Evolutionary conservation across 257 asterid genomes (phyloP).

Genomic region (Leptodermis oblonga): DNA sequence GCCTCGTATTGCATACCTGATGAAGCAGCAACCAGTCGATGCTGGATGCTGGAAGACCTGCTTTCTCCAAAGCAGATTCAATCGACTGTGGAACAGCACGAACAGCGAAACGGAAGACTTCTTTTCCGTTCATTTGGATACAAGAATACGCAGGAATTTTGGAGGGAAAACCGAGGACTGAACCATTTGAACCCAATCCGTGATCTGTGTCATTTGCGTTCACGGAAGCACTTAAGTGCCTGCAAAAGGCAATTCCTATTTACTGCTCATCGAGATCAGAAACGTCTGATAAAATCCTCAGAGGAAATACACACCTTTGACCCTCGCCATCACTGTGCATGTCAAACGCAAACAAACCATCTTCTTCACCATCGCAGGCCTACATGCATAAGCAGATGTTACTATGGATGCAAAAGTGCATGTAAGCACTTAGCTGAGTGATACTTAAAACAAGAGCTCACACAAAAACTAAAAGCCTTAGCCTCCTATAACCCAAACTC

Average conservation of each 20-base stretch:
- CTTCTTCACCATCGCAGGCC: constrained; percentile 79
- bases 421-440: not conserved
- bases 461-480: not conserved
- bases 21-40: constrained; percentile 94
- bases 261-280: constrained; percentile 8
- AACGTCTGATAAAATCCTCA: not conserved
- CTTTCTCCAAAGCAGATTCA: constrained; percentile 66
- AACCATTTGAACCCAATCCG: constrained; percentile 58
- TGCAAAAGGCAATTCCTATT: constrained; percentile 20
- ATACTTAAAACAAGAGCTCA: not conserved
- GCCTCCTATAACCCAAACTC: no score
- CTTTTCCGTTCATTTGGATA: constrained; percentile 97
- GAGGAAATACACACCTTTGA: constrained; percentile 43
- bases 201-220: constrained; percentile 46
- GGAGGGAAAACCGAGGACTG: constrained; percentile 54
- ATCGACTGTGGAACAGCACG: constrained; percentile 94
- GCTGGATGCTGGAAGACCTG: constrained; percentile 66
- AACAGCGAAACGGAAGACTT: constrained; percentile 89
- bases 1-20: constrained; percentile 53
- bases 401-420: not conserved
- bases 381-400: constrained; percentile 22
- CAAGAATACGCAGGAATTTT: constrained; percentile 63
- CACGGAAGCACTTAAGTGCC: constrained; percentile 63
- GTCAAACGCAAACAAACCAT: constrained; percentile 71
- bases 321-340: constrained; percentile 87